These are phyloP conservation scores for Amylostereum areolatum DNA, from an alignment of 1,284 basidiomycete genomes.

Conservation along the genomic window DNA sequence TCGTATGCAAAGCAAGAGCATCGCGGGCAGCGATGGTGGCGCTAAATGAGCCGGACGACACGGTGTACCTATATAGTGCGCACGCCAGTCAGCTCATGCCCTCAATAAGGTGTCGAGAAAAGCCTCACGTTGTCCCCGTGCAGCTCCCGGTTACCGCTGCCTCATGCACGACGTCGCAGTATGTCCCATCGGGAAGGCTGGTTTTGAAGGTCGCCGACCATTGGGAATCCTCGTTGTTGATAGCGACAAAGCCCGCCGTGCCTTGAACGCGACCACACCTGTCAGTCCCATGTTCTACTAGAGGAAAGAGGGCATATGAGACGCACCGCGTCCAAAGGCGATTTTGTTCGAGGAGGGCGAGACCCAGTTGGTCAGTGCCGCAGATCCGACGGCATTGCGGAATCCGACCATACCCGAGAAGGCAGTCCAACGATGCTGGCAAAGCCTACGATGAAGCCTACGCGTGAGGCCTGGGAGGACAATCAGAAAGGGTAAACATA, in stretches of 20 bases:
- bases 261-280: slow-evolving; percentile 24
- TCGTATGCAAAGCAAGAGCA: slow-evolving; percentile 3
- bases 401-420: slow-evolving; percentile 60
- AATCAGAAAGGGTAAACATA: slow-evolving; percentile 8
- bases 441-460: slow-evolving; percentile 27
- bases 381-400: slow-evolving; percentile 48
- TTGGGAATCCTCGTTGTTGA: slow-evolving; percentile 51
- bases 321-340: slow-evolving; percentile 54
- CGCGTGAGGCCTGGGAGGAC: neutral
- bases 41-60: slow-evolving; percentile 26
- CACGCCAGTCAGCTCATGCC: neutral
- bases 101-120: neutral
- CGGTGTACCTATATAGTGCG: slow-evolving; percentile 1
- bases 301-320: neutral
- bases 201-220: slow-evolving; percentile 54
- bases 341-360: slow-evolving; percentile 50
- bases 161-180: slow-evolving; percentile 60
- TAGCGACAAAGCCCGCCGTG: slow-evolving; percentile 50
- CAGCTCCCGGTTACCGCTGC: slow-evolving; percentile 33
- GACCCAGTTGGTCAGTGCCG: slow-evolving; percentile 48
- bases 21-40: slow-evolving; percentile 22
- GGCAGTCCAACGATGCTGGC: slow-evolving; percentile 58
- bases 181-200: slow-evolving; percentile 46
- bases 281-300: neutral
- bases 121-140: slow-evolving; percentile 41